Conservation (phyloP, 2,329 filamentous ascomycete species). For the Epichloe amarillans region DNA sequence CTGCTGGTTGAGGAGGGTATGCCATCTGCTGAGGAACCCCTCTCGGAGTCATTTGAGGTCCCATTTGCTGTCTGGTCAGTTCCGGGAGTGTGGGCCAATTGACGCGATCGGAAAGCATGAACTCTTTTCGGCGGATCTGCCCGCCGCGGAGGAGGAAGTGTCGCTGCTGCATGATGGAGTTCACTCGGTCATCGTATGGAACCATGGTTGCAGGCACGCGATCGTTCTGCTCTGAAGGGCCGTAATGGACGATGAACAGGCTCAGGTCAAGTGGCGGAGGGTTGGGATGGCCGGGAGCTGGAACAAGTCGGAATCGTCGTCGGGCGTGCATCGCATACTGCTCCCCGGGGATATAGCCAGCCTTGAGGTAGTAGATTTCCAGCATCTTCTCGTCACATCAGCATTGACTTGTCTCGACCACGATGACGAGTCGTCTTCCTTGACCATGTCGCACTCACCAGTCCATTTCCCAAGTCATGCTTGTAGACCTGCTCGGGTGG, state of each 20-base stretch:
- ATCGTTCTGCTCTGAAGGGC: slow-evolving; percentile 59
- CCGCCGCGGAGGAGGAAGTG: slow-evolving; percentile 59
- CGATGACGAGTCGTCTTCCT: not conserved
- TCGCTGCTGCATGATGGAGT: slow-evolving; percentile 46
- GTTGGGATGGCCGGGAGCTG: slow-evolving; percentile 56
- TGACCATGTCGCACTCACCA: slow-evolving; percentile 27
- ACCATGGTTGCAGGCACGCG: slow-evolving; percentile 57
- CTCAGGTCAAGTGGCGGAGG: slow-evolving; percentile 62
- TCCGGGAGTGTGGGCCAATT: slow-evolving; percentile 78
- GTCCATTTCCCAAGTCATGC: slow-evolving; percentile 52
- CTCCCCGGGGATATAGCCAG: slow-evolving; percentile 69
- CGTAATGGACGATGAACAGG: slow-evolving; percentile 87
- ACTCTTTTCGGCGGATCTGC: slow-evolving; percentile 78
- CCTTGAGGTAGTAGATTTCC: slow-evolving; percentile 76
- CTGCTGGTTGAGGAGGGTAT: slow-evolving; percentile 40
- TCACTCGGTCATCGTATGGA: slow-evolving; percentile 47
- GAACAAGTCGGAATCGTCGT: slow-evolving; percentile 72
- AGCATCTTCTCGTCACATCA: slow-evolving; percentile 44
- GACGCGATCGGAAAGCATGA: slow-evolving; percentile 78
- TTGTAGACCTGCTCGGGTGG: slow-evolving; percentile 66
- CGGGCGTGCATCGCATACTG: slow-evolving; percentile 63
- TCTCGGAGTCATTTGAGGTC: slow-evolving; percentile 30
- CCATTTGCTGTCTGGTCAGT: slow-evolving; percentile 36
- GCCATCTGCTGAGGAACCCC: slow-evolving; percentile 48
- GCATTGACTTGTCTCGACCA: not conserved